Base-by-base conservation (phyloP, 129 eudicot genomes). In the Pulicaria dysenterica region DNA sequence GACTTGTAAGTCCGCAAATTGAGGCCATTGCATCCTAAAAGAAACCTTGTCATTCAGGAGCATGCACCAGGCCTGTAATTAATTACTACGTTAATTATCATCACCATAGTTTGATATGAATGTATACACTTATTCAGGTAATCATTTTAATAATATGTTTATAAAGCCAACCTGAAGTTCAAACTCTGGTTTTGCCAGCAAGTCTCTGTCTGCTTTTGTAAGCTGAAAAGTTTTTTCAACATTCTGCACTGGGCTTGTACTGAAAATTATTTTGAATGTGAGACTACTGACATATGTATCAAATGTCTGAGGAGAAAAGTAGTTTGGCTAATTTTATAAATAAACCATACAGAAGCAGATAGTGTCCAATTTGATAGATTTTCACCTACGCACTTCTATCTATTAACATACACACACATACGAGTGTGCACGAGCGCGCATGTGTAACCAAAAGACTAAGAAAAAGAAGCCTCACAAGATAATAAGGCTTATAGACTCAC, bases 21-120 rank as follows among this genome's bases (percentile, higher is more conserved):
- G 99, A 51, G 96, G 99, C 99, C 99, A 94, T 80, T 94, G 99
- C 94, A 94, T 86, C 85, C 99, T 86, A 79, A 90, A 94, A 16
- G 85, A 67, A 72, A 94, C 99, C 84, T 88, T 94, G 78, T 94
- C 99, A 79, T 94, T 94, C 53, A 94, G 81, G 63, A 94, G 99
- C 88, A 94, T 90, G 78, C 99, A 94, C 99, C 99, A 94, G 9
- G 91, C 99, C 99, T 94, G 50, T 58, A 11, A 76, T 8, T 56
- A 69, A 79, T n/a, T 59, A 45, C 49, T 43, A 41, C 31, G 40
- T 43, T 44, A 73, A 6, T 50, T 59, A 79, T 61, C 65, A 70
- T 67, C 53, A 81, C 41, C 62, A 62, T 75, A 24, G 31, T 24
- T 24, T 24, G 69, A 46, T 5, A 57, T 36, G 10, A 43, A 4